Evolutionary conservation across 2,329 filamentous ascomycete genomes (phyloP), one percentile per base, ranked within the genome.

Genomic region (Fulvia fulva): DNA sequence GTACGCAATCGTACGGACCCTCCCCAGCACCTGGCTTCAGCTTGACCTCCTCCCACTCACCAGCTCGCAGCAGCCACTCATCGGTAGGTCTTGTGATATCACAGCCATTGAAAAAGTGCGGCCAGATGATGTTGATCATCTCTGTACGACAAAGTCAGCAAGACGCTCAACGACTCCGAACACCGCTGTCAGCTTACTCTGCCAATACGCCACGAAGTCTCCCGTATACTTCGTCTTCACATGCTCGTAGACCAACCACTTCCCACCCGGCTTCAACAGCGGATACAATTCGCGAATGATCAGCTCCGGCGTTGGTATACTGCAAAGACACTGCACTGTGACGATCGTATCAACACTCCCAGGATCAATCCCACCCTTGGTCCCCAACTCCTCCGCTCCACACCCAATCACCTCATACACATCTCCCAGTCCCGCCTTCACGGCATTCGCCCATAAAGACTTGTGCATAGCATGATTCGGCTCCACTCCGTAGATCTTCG

Each of bases 241-340:
- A 65, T 87, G 85, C 74, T 87, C 85, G 63, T 80, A 87, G 0
- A 84, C 78, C 60, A 85, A 84, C 83, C 84, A 87, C 37, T 80
- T 74, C 0, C 85, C 85, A 5, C 85, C 85, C 5, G 81, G 80
- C 72, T 84, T 86, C 59, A 87, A 75, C 53, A 81, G 79, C 30
- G 75, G 72, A 68, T 86, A 86, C 28, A 87, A 70, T 61, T 80
- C 78, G 57, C 71, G 72, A 59, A 85, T 78, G 59, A 86, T 83
- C 63, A 74, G 72, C 65, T 82, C 74, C 3, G 83, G 84, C 2
- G 84, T 79, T 0, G 85, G 85, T 52, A 87, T 85, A 64, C 81
- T 83, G 75, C 85, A 88, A 30, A 87, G 75, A 55, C 84, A 86
- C 55, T 87, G 74, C 25, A 87, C 73, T 2, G 82, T 81, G 49